phyloP scores from a whole-genome alignment of 1,284 basidiomycete species.

The Apiotrichum brassicae region DNA sequence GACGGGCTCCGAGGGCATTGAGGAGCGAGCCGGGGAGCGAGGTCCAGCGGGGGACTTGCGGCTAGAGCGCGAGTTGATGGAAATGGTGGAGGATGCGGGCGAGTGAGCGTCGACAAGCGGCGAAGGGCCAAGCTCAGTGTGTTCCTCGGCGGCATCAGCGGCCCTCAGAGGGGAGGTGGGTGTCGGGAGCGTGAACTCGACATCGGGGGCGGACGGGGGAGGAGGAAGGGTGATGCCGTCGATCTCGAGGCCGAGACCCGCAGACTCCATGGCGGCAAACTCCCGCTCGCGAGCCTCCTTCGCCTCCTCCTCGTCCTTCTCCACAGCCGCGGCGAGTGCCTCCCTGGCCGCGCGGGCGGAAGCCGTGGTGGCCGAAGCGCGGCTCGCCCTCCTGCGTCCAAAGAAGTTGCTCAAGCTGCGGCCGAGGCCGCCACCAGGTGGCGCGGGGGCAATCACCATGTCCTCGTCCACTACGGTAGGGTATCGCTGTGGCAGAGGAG shows the following conservation, averaged over 20 bases:
- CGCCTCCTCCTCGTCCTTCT: background rate
- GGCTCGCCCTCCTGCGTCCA: background rate
- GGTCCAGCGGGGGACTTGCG: background rate
- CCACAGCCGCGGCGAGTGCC: background rate
- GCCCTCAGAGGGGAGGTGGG: background rate
- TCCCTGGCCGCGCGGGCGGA: background rate
- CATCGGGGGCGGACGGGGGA: background rate
- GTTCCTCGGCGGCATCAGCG: background rate
- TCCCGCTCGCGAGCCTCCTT: background rate
- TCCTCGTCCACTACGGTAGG: background rate
- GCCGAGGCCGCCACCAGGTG: constrained; percentile 8
- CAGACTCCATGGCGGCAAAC: background rate
- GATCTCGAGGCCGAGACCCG: background rate
- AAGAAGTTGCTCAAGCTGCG: constrained; percentile 16
- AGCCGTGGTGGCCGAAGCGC: background rate
- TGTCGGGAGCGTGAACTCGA: background rate
- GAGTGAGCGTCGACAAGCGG: background rate
- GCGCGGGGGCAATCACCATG: background rate
- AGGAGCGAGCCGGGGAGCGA: background rate
- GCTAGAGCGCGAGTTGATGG: background rate
- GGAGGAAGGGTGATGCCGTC: background rate
- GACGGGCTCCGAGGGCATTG: background rate
- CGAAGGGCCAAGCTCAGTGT: background rate
- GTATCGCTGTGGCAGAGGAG: background rate
- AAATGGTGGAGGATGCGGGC: background rate